These are phyloP conservation scores for Podila horticola DNA, from an alignment of 192 early-diverging fungal genomes.

Conservation along the genomic window DNA sequence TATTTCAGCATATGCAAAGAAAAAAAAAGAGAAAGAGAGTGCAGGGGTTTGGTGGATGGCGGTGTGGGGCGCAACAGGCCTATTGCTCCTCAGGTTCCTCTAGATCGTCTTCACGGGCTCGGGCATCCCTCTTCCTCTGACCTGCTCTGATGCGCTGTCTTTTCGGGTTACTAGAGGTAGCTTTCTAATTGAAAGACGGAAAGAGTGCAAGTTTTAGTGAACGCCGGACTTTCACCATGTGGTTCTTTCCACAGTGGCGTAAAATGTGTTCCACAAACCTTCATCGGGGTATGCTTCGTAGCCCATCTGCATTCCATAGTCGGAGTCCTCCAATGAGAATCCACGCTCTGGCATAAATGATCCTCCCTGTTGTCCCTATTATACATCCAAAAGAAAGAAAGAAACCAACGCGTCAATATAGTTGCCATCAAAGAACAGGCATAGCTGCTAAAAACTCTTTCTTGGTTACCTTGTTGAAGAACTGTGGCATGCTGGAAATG, in stretches of 20 bases:
- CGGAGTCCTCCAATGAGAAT: slow-evolving; percentile 29
- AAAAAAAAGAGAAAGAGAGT: too few species aligned
- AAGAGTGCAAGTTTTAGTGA: background rate
- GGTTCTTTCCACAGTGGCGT: background rate
- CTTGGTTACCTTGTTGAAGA: slow-evolving; percentile 30
- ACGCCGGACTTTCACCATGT: too few species aligned
- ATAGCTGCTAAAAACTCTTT: background rate
- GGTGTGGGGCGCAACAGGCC: too few species aligned
- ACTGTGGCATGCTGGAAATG: slow-evolving; percentile 38
- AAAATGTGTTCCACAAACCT: slow-evolving; percentile 18
- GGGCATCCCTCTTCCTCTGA: background rate
- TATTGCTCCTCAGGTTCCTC: too few species aligned
- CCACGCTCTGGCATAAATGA: slow-evolving; percentile 15
- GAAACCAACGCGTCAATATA: background rate
- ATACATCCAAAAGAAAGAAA: background rate
- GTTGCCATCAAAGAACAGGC: background rate
- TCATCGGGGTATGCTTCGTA: slow-evolving; percentile 42
- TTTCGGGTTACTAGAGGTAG: slow-evolving; percentile 34
- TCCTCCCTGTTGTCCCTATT: slow-evolving; percentile 3
- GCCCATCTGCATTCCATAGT: slow-evolving; percentile 41
- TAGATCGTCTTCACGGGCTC: background rate
- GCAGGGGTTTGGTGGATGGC: too few species aligned
- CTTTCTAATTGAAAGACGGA: slow-evolving; percentile 38
- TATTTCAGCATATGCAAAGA: too few species aligned
- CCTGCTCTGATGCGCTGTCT: background rate